phyloP scores from a whole-genome alignment of 208 protist genomes.

The Leptomonas seymouri region DNA sequence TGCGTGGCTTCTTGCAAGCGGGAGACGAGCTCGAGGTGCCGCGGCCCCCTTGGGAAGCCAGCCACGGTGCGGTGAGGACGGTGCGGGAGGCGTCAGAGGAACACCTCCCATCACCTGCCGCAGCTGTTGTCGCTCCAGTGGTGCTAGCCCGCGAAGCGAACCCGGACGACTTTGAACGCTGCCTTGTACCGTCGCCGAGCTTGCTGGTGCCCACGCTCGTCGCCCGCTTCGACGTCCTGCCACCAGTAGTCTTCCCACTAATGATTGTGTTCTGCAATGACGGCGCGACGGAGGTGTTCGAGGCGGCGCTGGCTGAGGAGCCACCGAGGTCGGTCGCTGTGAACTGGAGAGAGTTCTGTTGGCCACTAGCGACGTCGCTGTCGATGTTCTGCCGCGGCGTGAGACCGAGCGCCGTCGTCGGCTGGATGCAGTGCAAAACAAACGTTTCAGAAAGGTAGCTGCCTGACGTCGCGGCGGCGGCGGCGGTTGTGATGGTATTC shows the following conservation, averaged over 20 bases:
- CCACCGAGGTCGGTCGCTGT: constrained; percentile 11
- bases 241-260: constrained; percentile 1
- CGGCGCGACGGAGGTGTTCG: background rate
- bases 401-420: background rate
- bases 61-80: constrained; percentile 9
- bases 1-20: constrained; percentile 4
- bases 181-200: constrained; percentile 14
- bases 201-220: constrained; percentile 16
- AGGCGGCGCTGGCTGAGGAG: background rate
- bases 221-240: constrained; percentile 15
- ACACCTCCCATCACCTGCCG: background rate
- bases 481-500: background rate
- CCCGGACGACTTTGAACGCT: constrained; percentile 20
- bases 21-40: constrained; percentile 1
- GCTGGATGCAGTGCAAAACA: constrained; percentile 27
- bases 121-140: background rate
- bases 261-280: background rate
- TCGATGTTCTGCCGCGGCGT: constrained; percentile 17
- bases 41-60: constrained; percentile 4
- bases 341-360: constrained; percentile 17
- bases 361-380: constrained; percentile 7
- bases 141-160: constrained; percentile 6
- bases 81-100: constrained; percentile 9
- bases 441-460: constrained; percentile 13
- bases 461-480: background rate